Conservation (phyloP, 1,284 basidiomycete species). For the Trichosporon coremiiforme region DNA sequence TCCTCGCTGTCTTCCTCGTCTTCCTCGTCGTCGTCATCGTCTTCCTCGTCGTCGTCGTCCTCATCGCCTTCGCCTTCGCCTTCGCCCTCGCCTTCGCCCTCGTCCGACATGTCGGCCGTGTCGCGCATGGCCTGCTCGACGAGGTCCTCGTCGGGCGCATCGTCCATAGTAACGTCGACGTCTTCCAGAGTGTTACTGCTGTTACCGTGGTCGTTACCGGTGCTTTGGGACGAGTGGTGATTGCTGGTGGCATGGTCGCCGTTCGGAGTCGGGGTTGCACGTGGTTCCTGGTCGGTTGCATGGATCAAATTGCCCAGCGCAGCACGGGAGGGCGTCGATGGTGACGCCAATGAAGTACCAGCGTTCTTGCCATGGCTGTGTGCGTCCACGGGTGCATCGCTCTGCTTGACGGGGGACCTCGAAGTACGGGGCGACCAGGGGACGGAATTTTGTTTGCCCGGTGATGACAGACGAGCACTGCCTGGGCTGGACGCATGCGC, state of each 20-base stretch:
- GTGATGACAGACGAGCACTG: not conserved
- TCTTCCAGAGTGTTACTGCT: constrained; percentile 18
- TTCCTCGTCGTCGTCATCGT: constrained; percentile 45
- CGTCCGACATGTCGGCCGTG: constrained; percentile 44
- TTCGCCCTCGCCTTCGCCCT: constrained; percentile 67
- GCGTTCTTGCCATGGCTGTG: constrained; percentile 1
- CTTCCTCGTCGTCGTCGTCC: constrained; percentile 51
- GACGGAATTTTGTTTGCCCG: constrained; percentile 18
- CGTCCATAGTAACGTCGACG: constrained; percentile 16
- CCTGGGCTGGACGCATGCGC: constrained; percentile 14
- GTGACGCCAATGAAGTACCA: constrained; percentile 4
- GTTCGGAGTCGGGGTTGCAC: constrained; percentile 16
- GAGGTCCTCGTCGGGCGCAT: constrained; percentile 31
- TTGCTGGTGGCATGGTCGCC: constrained; percentile 8
- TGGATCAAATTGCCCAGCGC: constrained; percentile 25
- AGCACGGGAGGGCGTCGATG: constrained; percentile 26
- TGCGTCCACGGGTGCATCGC: constrained; percentile 10
- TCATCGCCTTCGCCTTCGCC: constrained; percentile 58
- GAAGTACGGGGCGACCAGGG: constrained; percentile 12
- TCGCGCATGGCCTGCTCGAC: constrained; percentile 29
- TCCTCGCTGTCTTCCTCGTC: constrained; percentile 52
- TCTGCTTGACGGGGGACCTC: constrained; percentile 7
- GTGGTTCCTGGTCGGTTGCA: constrained; percentile 22
- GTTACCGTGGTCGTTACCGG: not conserved
- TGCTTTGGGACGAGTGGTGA: not conserved